Evolutionary conservation across 495 filamentous ascomycete species (phyloP).

Genomic region (Neurospora sp.): DNA sequence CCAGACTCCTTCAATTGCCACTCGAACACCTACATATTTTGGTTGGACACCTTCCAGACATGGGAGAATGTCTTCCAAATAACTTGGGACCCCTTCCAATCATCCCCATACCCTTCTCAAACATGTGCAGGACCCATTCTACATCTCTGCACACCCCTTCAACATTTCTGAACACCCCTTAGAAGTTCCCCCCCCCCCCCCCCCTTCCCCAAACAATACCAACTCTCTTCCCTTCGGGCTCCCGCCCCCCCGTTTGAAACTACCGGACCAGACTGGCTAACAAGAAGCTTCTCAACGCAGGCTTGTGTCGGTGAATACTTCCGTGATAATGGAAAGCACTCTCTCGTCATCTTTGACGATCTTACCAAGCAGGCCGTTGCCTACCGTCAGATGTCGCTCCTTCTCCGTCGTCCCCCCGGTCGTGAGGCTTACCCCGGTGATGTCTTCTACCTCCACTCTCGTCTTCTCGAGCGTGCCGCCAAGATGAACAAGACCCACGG

Average conservation of each 20-base stretch:
- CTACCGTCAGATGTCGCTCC: slow-evolving; percentile 99
- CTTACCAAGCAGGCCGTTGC: slow-evolving; percentile 98
- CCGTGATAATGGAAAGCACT: slow-evolving; percentile 85
- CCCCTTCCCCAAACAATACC: not conserved
- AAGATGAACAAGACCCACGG: slow-evolving; percentile 98
- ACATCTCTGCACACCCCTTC: not conserved
- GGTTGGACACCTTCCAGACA: not conserved
- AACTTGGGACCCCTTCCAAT: not conserved
- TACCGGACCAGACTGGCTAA: not conserved
- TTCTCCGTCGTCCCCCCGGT: slow-evolving; percentile 97
- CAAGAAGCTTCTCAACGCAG: not conserved
- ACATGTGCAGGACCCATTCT: not conserved
- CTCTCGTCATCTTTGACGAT: slow-evolving; percentile 92
- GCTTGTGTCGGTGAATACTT: slow-evolving; percentile 78
- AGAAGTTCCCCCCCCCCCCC: not conserved
- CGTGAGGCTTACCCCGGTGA: slow-evolving; percentile 99
- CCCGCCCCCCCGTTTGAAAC: not conserved
- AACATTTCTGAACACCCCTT: not conserved
- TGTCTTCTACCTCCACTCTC: slow-evolving; percentile 99
- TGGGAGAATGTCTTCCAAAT: not conserved
- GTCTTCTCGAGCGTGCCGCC: slow-evolving; percentile 97
- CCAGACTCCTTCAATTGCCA: not conserved
- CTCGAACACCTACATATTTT: not conserved
- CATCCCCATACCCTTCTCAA: not conserved
- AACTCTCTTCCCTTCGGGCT: not conserved